phyloP scores from a whole-genome alignment of 2,329 filamentous ascomycete genomes.

The Claviceps sorghi region DNA sequence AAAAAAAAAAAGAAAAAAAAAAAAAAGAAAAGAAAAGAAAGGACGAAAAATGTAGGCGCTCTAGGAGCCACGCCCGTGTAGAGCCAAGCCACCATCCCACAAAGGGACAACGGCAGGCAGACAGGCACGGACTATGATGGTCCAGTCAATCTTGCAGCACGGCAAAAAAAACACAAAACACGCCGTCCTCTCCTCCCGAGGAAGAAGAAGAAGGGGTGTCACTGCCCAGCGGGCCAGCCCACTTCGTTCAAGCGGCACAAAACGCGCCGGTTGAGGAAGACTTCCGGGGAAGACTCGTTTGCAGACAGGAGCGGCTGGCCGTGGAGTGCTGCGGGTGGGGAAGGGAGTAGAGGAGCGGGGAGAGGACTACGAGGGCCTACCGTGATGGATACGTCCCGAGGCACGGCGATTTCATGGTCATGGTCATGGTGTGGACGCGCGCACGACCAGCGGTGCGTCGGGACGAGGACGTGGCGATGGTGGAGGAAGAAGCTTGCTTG shows the following conservation, averaged over 20 bases:
- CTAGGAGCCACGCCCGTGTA: constrained; percentile 38
- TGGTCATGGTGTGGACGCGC: not conserved
- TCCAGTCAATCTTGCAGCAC: constrained; percentile 30
- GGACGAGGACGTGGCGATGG: not conserved
- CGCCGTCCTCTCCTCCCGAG: not conserved
- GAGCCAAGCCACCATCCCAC: constrained; percentile 7
- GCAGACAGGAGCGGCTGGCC: constrained; percentile 17
- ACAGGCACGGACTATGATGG: constrained; percentile 41
- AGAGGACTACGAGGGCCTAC: not conserved
- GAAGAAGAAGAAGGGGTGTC: not conserved
- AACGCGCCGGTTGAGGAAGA: constrained; percentile 22
- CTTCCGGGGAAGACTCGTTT: constrained; percentile 22
- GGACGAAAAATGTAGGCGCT: constrained; percentile 30
- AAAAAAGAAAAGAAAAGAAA: not conserved
- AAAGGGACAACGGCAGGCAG: constrained; percentile 8
- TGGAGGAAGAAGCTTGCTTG: not conserved
- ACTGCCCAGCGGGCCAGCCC: constrained; percentile 20
- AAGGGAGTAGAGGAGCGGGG: not conserved
- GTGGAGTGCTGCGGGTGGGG: constrained; percentile 12
- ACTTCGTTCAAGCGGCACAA: constrained; percentile 21
- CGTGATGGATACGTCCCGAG: not conserved
- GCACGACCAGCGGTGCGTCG: not conserved
- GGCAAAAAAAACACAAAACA: constrained; percentile 6
- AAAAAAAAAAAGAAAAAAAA: too few relatives aligned
- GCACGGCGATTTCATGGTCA: not conserved